Base-by-base conservation (phyloP, 345 rosid species). In the Brassica carinata region DNA sequence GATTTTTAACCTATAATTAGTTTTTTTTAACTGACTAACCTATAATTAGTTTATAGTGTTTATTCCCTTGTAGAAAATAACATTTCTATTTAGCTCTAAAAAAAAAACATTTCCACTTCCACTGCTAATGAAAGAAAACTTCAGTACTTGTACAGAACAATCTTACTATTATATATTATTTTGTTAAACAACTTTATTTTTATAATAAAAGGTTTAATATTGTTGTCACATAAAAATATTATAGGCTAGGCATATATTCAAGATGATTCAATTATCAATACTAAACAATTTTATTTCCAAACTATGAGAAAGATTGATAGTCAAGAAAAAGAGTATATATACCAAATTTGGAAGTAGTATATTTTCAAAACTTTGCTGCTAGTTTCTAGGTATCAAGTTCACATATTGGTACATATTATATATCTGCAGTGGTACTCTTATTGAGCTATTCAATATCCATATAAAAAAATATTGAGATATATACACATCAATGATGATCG, bases 361-460 rank as follows among this genome's bases (percentile, higher is more conserved):
- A 7, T 55, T 72, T 13, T 72, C 19, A 58, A 58, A 57, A 59
- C 34, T 72, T 72, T 55, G 51, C 33, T 15, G 1, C 34, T 69
- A 45, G 72, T 27, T 69, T 72, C 31, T 72, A 72, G 31, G 75
- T n/a, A n/a, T 33, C 31, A 57, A 57, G 31, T 33, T 57, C 66
- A 72, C 33, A 72, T 72, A 55, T 7, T 18, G 64, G 75, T 57
- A 10, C 7, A 67, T 71, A 71, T 6, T 31, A 29, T 19, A 19
- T 29, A 15, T 62, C 8, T 26, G 13, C 7, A 23, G 17, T 26
- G 5, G 3, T 23, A 19, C 3, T 59, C 23, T 19, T 59, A 10
- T 61, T 61, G 29, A 61, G 29, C 59, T 15, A 55, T 55, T 71
- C 51, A 71, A 51, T 5, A 18, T 11, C 19, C 31, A 33, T 2